Percentiles rank a stretch among this genome's conserved stretches.
phyloP scores from a whole-genome alignment of 2,329 filamentous ascomycete species.

The Cladosporium sp. region DNA sequence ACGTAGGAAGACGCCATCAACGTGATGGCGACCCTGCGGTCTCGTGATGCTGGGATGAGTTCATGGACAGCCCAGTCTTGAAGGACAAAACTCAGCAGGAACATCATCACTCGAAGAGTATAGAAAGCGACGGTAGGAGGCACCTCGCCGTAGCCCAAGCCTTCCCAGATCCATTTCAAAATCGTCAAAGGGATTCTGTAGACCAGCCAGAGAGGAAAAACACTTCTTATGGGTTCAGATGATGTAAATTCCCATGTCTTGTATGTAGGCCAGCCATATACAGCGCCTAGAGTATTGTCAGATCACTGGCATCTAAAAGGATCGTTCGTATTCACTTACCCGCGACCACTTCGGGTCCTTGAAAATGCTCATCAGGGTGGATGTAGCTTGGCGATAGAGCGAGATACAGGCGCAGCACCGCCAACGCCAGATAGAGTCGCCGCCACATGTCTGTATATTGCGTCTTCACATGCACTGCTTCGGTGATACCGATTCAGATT shows the following conservation, averaged over 20 bases:
- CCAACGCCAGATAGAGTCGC: constrained; percentile 79
- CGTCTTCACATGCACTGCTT: neutral
- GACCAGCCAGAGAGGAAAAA: constrained; percentile 93
- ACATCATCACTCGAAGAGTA: constrained; percentile 86
- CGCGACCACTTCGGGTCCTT: constrained; percentile 94
- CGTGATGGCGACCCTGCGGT: constrained; percentile 72
- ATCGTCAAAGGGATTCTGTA: constrained; percentile 94
- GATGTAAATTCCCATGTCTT: constrained; percentile 96
- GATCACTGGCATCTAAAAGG: neutral
- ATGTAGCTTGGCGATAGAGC: constrained; percentile 93
- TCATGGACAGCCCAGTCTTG: constrained; percentile 98
- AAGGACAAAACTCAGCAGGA: constrained; percentile 89
- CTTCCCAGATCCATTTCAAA: constrained; percentile 88
- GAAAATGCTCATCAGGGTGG: constrained; percentile 98
- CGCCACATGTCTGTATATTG: constrained; percentile 72
- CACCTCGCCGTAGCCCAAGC: constrained; percentile 75
- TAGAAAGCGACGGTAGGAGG: constrained; percentile 88
- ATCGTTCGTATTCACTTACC: constrained; percentile 58
- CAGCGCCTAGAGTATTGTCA: constrained; percentile 63
- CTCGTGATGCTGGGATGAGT: constrained; percentile 72
- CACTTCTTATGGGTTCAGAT: constrained; percentile 84
- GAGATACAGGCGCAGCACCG: constrained; percentile 88
- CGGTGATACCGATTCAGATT: neutral
- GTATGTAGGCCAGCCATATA: constrained; percentile 87
- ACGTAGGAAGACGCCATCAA: constrained; percentile 95